A percentile compares a stretch with the other conserved stretches of the same genome.
phyloP scores from a whole-genome alignment of 352 stramenopile genomes.

The Hyphochytrium catenoides region DNA sequence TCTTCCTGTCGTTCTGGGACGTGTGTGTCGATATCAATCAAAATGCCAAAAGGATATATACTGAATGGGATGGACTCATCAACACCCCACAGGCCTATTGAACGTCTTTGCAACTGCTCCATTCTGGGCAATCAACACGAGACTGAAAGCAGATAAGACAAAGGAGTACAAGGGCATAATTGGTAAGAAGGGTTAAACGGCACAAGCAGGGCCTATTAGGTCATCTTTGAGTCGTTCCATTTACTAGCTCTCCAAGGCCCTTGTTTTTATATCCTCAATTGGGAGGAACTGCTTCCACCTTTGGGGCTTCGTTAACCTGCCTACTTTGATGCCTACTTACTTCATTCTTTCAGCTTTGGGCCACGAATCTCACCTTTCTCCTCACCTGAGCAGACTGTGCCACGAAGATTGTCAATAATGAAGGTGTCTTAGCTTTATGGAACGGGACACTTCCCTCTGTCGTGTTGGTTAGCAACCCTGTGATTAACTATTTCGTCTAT shows the following conservation, averaged over 20 bases:
- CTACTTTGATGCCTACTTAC: background rate
- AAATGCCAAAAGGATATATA: conserved; percentile 5
- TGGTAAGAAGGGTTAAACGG: conserved; percentile 5
- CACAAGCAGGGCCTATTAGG: no score
- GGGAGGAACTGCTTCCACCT: conserved; percentile 11
- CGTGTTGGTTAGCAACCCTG: conserved; percentile 78
- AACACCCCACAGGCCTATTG: conserved; percentile 17
- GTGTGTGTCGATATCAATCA: background rate
- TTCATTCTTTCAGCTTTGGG: background rate
- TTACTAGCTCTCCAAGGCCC: no score
- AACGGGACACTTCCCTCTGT: conserved; percentile 67
- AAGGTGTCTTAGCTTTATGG: conserved; percentile 67
- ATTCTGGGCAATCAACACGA: conserved; percentile 79
- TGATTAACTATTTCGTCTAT: conserved; percentile 87
- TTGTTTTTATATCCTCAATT: conserved; percentile 1
- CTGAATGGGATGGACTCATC: conserved; percentile 11
- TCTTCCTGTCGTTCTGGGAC: no score
- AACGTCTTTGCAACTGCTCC: conserved; percentile 31
- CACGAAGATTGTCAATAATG: conserved; percentile 24
- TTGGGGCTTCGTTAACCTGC: conserved; percentile 9
- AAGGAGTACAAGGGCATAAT: conserved; percentile 25
- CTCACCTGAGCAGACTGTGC: conserved; percentile 15
- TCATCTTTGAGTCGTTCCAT: no score
- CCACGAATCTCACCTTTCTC: background rate
- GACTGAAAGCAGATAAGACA: conserved; percentile 60